Percentiles rank a stretch among this genome's conserved stretches.
These are phyloP conservation scores for Solanum sitiens DNA, from an alignment of 257 asterid species.

Conservation along the genomic window DNA sequence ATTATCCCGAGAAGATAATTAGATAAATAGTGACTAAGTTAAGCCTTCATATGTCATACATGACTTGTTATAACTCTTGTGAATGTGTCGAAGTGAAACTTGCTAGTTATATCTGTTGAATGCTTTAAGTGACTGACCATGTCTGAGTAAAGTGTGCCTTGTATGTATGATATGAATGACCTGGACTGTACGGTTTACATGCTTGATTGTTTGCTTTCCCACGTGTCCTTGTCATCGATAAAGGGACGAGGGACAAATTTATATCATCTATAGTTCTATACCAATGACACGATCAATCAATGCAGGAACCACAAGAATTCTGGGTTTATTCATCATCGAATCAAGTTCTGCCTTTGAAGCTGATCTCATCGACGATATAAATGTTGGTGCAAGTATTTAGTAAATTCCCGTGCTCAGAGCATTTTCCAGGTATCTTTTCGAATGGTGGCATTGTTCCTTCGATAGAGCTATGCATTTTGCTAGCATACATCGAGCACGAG, in stretches of 20 bases:
- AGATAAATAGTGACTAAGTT: background rate
- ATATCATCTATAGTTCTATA: background rate
- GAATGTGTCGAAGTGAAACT: background rate
- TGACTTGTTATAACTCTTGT: background rate
- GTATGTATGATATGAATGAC: background rate
- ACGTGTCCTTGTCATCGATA: background rate
- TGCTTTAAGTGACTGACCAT: background rate
- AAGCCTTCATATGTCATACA: background rate
- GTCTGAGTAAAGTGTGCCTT: background rate
- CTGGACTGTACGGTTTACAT: background rate
- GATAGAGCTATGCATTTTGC: background rate
- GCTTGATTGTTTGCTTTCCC: background rate
- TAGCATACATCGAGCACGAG: background rate
- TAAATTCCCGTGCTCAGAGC: background rate
- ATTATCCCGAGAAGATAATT: background rate
- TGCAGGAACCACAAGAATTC: background rate
- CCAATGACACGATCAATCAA: background rate
- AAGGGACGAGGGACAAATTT: background rate
- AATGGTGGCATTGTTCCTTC: background rate
- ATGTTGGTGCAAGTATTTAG: background rate
- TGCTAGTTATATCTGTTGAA: background rate
- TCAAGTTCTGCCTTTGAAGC: background rate
- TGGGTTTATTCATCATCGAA: background rate
- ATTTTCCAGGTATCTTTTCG: background rate
- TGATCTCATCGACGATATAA: background rate